A percentile compares a stretch with the other conserved stretches of the same genome.
These are phyloP conservation scores for Petrea volubilis DNA, from an alignment of 257 asterid genomes.

Conservation along the genomic window DNA sequence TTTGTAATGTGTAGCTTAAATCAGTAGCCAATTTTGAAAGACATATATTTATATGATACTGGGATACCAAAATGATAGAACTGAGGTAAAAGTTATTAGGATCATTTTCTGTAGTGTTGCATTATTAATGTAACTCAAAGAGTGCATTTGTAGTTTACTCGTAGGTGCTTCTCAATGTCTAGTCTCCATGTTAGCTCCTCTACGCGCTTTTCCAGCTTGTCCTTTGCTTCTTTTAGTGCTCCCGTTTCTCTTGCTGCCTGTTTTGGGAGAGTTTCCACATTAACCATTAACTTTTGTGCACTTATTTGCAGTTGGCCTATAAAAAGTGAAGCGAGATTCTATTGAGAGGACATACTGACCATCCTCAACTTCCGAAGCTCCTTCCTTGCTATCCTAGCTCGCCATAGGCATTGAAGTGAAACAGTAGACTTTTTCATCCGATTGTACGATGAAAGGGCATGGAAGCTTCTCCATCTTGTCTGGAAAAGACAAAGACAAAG, in stretches of 20 bases:
- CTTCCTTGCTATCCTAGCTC: conserved; percentile 80
- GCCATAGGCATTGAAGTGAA: conserved; percentile 90
- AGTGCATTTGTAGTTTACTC: conserved; percentile 46
- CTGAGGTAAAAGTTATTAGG: not conserved
- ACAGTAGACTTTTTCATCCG: conserved; percentile 55
- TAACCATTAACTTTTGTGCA: conserved; percentile 4
- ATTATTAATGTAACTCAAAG: conserved; percentile 6
- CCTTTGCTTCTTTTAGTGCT: conserved; percentile 93
- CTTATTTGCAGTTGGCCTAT: conserved; percentile 11
- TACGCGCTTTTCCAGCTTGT: conserved; percentile 91
- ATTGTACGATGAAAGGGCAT: conserved; percentile 55
- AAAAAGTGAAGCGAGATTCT: not conserved
- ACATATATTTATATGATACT: no score
- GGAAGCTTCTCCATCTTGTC: conserved; percentile 84
- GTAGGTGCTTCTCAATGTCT: conserved; percentile 83
- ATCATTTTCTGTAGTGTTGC: conserved; percentile 10
- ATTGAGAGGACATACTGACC: conserved; percentile 43
- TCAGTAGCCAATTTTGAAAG: no score
- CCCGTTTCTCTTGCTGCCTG: conserved; percentile 98
- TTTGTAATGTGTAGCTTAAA: not conserved
- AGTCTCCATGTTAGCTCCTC: conserved; percentile 93
- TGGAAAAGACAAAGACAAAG: conserved; percentile 36
- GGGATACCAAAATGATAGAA: not conserved
- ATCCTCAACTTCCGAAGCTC: conserved; percentile 83
- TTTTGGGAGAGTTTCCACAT: conserved; percentile 23